These are phyloP conservation scores for Globisporangium spinosum DNA, from an alignment of 352 stramenopile genomes.

Conservation along the genomic window DNA sequence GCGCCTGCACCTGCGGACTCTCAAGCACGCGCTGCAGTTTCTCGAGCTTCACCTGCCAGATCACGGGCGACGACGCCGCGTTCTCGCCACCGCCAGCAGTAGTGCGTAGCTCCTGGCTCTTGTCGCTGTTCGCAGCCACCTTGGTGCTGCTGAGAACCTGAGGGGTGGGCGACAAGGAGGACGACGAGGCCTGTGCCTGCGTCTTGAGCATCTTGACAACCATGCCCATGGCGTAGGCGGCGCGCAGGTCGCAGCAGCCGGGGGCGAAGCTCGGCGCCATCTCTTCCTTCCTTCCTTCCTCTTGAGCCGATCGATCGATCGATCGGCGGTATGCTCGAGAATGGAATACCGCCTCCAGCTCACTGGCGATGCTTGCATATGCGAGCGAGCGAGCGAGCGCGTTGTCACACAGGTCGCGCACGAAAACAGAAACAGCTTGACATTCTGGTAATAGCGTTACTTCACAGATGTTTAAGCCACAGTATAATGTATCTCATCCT, in stretches of 20 bases:
- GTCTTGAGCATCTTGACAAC: conserved; percentile 21
- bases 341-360: not conserved
- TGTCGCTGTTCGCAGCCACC: not conserved
- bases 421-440: no score
- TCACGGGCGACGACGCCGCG: not conserved
- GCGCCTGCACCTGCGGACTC: conserved; percentile 8
- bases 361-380: no score
- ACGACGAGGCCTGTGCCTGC: not conserved
- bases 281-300: not conserved
- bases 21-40: conserved; percentile 19
- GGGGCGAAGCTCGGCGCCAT: conserved; percentile 17
- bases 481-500: no score
- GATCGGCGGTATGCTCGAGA: not conserved
- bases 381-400: no score
- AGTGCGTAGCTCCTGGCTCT: not conserved
- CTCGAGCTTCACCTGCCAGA: conserved; percentile 15
- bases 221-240: conserved; percentile 37
- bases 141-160: conserved; percentile 1
- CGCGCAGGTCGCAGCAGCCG: conserved; percentile 19
- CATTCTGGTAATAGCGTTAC: no score
- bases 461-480: no score
- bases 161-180: not conserved
- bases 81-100: not conserved
- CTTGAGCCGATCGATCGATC: not conserved
- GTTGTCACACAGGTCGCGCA: no score